phyloP scores from a whole-genome alignment of 73 alveolate genomes.

The Blepharisma japonicum region DNA sequence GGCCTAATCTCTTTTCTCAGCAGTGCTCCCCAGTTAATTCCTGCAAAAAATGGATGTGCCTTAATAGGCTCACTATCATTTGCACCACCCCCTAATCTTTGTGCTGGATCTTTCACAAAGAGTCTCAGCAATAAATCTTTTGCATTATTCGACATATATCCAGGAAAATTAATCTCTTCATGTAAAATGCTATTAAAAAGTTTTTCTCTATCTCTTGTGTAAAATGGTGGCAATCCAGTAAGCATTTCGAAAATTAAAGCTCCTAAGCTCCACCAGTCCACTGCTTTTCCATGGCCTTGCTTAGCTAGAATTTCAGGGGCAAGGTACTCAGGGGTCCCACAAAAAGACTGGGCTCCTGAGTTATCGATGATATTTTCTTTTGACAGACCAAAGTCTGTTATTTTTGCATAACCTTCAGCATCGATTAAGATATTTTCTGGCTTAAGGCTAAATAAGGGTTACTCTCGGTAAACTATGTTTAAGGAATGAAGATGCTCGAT shows the following conservation, averaged over 20 bases:
- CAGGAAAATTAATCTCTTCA: constrained; percentile 30
- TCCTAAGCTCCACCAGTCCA: constrained; percentile 94
- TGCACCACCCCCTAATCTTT: constrained; percentile 37
- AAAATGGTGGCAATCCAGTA: constrained; percentile 53
- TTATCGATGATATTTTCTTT: constrained; percentile 37
- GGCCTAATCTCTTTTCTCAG: constrained; percentile 64
- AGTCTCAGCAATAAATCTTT: constrained; percentile 43
- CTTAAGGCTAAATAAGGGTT: constrained; percentile 34
- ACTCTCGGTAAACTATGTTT: constrained; percentile 68
- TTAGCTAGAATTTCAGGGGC: constrained; percentile 45
- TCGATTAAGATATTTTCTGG: constrained; percentile 49
- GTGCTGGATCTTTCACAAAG: constrained; percentile 40
- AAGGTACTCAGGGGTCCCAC: constrained; percentile 49
- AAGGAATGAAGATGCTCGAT: constrained; percentile 64
- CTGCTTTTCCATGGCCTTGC: constrained; percentile 96
- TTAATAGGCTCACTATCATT: constrained; percentile 42
- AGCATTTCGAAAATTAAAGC: constrained; percentile 75
- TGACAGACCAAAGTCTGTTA: constrained; percentile 50
- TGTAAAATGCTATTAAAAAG: constrained; percentile 35
- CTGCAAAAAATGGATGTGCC: constrained; percentile 55
- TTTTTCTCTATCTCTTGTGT: constrained; percentile 34
- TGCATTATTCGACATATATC: constrained; percentile 5
- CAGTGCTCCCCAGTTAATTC: constrained; percentile 53
- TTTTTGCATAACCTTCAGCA: constrained; percentile 30
- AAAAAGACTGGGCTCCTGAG: constrained; percentile 26